Conservation (phyloP, 2,329 filamentous ascomycete genomes). For the Talaromyces piceae region DNA sequence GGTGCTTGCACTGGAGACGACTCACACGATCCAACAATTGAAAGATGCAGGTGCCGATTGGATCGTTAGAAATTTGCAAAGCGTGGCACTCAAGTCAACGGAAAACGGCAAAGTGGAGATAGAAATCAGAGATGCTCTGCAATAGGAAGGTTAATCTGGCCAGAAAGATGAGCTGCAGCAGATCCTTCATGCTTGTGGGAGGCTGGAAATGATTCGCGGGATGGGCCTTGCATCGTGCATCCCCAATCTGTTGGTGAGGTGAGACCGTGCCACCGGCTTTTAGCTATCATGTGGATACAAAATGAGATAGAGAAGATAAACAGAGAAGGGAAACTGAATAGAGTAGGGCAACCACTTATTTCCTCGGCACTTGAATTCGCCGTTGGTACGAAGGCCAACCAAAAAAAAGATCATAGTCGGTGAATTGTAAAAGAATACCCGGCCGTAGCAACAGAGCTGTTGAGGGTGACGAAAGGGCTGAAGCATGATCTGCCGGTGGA, state of each 20-base stretch:
- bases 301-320: too few relatives aligned
- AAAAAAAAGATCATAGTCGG: neutral
- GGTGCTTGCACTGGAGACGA: conserved; percentile 78
- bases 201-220: neutral
- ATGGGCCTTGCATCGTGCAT: conserved; percentile 6
- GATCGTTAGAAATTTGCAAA: conserved; percentile 72
- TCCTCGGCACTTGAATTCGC: neutral
- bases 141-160: conserved; percentile 14
- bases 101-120: conserved; percentile 55
- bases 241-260: neutral
- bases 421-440: too few relatives aligned
- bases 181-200: neutral
- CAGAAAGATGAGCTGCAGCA: neutral
- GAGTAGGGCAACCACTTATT: neutral
- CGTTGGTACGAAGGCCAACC: neutral
- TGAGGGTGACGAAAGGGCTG: neutral
- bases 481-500: neutral
- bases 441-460: neutral
- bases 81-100: conserved; percentile 55
- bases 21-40: conserved; percentile 67
- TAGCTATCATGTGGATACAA: neutral
- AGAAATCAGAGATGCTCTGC: conserved; percentile 56
- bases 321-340: neutral
- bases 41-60: conserved; percentile 74
- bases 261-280: neutral